These are phyloP conservation scores for Incumbomyces lentus DNA, from an alignment of 2,329 filamentous ascomycete genomes.

Conservation along the genomic window DNA sequence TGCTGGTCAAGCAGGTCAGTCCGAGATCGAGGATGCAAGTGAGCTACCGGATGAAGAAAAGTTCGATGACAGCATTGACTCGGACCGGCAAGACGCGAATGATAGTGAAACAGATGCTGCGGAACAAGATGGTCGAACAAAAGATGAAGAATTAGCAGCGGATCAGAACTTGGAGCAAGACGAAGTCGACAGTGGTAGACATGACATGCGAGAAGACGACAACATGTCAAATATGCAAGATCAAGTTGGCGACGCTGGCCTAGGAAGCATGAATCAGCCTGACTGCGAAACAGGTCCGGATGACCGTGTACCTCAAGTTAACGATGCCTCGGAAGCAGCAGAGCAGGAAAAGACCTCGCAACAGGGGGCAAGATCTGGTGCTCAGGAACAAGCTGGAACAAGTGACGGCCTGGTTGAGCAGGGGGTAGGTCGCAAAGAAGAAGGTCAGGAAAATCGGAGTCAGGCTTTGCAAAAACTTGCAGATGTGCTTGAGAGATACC, in stretches of 20 bases:
- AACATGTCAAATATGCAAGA: constrained; percentile 37
- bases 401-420: constrained; percentile 17
- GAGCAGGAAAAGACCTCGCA: constrained; percentile 15
- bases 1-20: constrained; percentile 33
- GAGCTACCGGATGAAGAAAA: constrained; percentile 30
- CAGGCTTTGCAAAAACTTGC: constrained; percentile 91
- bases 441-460: constrained; percentile 28
- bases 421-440: constrained; percentile 16
- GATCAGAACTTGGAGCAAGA: constrained; percentile 29
- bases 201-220: constrained; percentile 23
- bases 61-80: constrained; percentile 21
- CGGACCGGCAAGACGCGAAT: constrained; percentile 24
- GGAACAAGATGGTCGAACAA: constrained; percentile 26
- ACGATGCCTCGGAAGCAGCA: constrained; percentile 15
- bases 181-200: constrained; percentile 25
- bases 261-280: constrained; percentile 32
- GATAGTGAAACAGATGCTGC: constrained; percentile 26
- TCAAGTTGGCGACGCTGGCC: constrained; percentile 34
- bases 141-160: constrained; percentile 25
- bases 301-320: constrained; percentile 16
- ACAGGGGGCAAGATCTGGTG: constrained; percentile 14
- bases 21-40: constrained; percentile 38
- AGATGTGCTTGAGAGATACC: constrained; percentile 85
- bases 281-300: constrained; percentile 28
- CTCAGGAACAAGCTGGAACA: constrained; percentile 16